These are phyloP conservation scores for Phytophthora megakarya DNA, from an alignment of 352 stramenopile species.

Conservation along the genomic window DNA sequence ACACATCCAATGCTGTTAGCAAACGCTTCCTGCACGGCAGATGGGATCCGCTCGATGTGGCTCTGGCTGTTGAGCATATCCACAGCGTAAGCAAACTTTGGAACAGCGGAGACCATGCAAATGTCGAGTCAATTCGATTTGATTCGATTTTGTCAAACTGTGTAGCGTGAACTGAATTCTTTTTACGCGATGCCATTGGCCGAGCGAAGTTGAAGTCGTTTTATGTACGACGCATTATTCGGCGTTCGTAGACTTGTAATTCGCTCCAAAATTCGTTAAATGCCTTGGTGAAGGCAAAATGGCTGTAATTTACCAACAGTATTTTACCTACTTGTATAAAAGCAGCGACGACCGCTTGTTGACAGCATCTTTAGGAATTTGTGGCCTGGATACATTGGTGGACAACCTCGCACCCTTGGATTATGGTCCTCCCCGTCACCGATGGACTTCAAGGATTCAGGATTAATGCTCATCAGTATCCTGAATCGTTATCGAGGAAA, in stretches of 20 bases:
- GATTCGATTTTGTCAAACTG: not conserved
- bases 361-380: too few species aligned
- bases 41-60: constrained; percentile 14
- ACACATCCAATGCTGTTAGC: constrained; percentile 17
- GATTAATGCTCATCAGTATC: not conserved
- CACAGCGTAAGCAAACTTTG: not conserved
- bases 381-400: not conserved
- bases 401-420: not conserved
- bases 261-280: too few species aligned
- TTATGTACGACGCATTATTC: constrained; percentile 4
- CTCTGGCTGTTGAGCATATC: not conserved
- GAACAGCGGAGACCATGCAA: not conserved
- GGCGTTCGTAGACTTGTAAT: constrained; percentile 1
- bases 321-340: too few species aligned
- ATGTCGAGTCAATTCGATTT: not conserved
- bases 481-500: not conserved
- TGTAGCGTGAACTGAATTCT: constrained; percentile 10
- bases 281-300: not conserved
- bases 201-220: not conserved
- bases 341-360: too few species aligned
- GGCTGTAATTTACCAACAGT: too few species aligned
- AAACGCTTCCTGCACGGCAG: constrained; percentile 26
- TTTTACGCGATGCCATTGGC: constrained; percentile 9
- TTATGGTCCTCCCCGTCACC: not conserved
- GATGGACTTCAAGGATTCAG: not conserved